Conservation (phyloP, 129 eudicot genomes). For the Artemisia argyi region DNA sequence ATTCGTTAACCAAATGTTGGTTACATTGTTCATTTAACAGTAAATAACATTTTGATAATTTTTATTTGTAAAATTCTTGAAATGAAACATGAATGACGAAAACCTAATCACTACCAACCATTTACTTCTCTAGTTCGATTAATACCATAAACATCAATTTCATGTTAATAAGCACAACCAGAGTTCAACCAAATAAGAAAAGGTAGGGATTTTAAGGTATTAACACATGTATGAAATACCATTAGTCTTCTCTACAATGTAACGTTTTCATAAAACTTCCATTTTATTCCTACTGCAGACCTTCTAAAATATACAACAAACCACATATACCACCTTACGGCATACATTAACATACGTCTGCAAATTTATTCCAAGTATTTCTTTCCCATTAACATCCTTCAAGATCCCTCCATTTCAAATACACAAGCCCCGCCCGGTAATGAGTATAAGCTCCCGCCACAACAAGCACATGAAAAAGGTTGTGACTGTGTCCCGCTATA, state of each 20-base stretch:
- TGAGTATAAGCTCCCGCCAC: constrained; percentile 99
- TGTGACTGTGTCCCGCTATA: constrained; percentile 93
- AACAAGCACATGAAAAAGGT: constrained; percentile 88
- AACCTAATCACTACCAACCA: not conserved
- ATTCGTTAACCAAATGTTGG: too few relatives aligned
- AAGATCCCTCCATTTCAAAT: constrained; percentile 89
- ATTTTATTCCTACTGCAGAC: constrained; percentile 27
- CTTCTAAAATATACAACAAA: constrained; percentile 28
- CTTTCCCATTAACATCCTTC: constrained; percentile 61
- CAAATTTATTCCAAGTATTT: constrained; percentile 21
- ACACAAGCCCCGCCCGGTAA: constrained; percentile 80
- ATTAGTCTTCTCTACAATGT: too few relatives aligned
- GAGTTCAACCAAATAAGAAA: too few relatives aligned
- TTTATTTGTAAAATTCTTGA: too few relatives aligned
- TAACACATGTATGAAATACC: too few relatives aligned
- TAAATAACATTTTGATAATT: too few relatives aligned
- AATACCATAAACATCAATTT: not conserved
- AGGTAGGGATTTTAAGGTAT: too few relatives aligned
- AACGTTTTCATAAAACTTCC: constrained; percentile 5
- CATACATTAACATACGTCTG: constrained; percentile 6
- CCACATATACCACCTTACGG: constrained; percentile 19
- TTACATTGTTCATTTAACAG: too few relatives aligned
- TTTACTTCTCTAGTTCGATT: not conserved
- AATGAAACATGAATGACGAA: not conserved
- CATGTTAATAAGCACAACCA: not conserved